Percentiles rank a stretch among this genome's conserved stretches.
phyloP scores from a whole-genome alignment of 83 land plant genomes.

The Picea abies region DNA sequence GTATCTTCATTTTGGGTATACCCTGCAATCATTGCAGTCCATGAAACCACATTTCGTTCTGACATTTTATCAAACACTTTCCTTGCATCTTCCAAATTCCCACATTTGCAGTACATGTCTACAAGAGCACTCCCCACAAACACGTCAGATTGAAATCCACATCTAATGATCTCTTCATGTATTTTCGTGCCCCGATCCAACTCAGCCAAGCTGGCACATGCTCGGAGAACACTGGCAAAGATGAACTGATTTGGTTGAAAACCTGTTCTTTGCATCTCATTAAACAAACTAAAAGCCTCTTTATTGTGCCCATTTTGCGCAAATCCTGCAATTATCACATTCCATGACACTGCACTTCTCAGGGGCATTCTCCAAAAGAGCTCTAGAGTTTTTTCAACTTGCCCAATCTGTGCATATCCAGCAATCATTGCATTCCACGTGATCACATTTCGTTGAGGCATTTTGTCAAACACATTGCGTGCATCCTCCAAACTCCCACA shows the following conservation, averaged over 20 bases:
- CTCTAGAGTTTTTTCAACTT: background rate
- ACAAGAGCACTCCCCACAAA: conserved; percentile 54
- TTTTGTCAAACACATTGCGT: conserved; percentile 7
- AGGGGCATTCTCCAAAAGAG: conserved; percentile 24
- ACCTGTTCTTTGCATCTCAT: conserved; percentile 10
- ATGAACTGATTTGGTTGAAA: conserved; percentile 33
- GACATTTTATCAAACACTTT: conserved; percentile 39
- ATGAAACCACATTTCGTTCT: conserved; percentile 42
- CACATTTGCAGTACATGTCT: conserved; percentile 45
- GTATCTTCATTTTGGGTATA: conserved; percentile 26
- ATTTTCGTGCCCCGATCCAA: conserved; percentile 23
- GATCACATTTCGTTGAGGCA: conserved; percentile 3
- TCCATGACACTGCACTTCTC: conserved; percentile 47
- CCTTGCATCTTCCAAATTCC: conserved; percentile 40
- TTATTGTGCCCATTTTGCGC: conserved; percentile 4
- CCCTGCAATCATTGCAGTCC: conserved; percentile 62
- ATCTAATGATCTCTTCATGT: conserved; percentile 35
- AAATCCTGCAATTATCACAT: conserved; percentile 44
- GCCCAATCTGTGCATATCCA: conserved; percentile 2
- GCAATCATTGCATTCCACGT: conserved; percentile 25
- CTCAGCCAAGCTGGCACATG: conserved; percentile 28
- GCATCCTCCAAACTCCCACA: conserved; percentile 23
- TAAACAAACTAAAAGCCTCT: conserved; percentile 25
- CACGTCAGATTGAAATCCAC: conserved; percentile 36
- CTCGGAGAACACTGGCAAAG: conserved; percentile 42